A percentile compares a stretch with the other conserved stretches of the same genome.
phyloP scores from a whole-genome alignment of 1,139 yeast genomes.

The Blastobotrys serpentis region DNA sequence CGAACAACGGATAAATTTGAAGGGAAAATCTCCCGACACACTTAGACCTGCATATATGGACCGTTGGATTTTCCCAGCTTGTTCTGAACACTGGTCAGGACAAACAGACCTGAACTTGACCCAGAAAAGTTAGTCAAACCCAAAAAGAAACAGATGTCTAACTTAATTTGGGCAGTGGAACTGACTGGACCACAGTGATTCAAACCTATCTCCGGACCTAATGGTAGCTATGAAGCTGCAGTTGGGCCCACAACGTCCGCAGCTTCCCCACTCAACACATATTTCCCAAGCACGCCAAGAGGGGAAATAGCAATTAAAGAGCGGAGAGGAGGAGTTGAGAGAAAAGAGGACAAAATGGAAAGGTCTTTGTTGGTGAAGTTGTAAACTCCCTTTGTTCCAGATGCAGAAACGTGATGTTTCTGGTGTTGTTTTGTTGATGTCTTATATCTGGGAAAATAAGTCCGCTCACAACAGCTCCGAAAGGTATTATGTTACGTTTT shows the following conservation, averaged over 20 bases:
- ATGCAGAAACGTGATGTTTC: not conserved
- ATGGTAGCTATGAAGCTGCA: not conserved
- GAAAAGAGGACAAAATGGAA: not conserved
- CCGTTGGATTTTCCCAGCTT: no score
- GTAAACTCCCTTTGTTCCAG: not conserved
- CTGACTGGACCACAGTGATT: no score
- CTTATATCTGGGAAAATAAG: not conserved
- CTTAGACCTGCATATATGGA: no score
- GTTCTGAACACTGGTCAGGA: no score
- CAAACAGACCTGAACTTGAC: no score
- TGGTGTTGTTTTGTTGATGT: constrained; percentile 1
- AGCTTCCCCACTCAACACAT: not conserved
- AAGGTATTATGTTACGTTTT: not conserved
- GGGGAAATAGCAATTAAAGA: not conserved
- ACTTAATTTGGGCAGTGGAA: no score
- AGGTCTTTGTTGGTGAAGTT: not conserved
- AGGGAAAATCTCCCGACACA: no score
- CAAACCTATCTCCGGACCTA: no score
- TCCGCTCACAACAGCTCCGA: not conserved
- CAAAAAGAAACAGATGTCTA: no score
- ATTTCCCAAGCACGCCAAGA: not conserved
- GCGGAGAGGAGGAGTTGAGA: constrained; percentile 1
- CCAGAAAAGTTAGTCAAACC: no score
- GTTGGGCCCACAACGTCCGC: not conserved
- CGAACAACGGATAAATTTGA: no score